Base-by-base conservation (phyloP, 495 filamentous ascomycete species). In the Ramalina intermedia region DNA sequence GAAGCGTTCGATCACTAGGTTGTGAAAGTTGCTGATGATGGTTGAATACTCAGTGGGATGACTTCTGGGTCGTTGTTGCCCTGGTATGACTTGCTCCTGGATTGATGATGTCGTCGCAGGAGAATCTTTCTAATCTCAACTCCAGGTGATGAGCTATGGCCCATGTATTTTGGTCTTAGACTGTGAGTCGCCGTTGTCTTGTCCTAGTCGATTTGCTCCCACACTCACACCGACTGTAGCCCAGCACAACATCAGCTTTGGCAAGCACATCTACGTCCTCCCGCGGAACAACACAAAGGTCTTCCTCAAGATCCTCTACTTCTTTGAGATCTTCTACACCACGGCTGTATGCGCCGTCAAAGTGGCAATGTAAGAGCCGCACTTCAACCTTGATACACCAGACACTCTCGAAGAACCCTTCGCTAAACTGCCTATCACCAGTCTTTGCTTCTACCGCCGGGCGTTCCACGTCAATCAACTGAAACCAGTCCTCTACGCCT, bases 371-470 rank as follows among this genome's bases (percentile, higher is more conserved):
- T 55, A 44, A 21, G n/a, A n/a, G 27, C 16, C 4, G 3, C 11
- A 29, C 16, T 8, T 6, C 6, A 13, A 37, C 16, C 16, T 17
- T 4, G 13, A 24, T 27, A 18, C n/a, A 1, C 33, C 18, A 23
- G 21, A 13, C 14, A 21, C 33, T 4, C 24, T 33, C 35, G 5
- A 5, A 14, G 6, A 20, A 48, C 39, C 43, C 50, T 14, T 47
- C 45, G 20, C 50, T 51, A n/a, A 51, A 55, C 42, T 43, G 48
- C 37, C 53, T 55, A 7, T 52, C 8, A 33, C 29, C 6, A 51
- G 53, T 38, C 48, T 55, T 14, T 47, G 41, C 27, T 55, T 55
- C 23, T 55, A 55, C 43, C 53, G 53, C 37, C 53, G 53, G 35
- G 47, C 51, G 11, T 55, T 51, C 40, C 48, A 48, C 2, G 48